These are phyloP conservation scores for Davidsoniella australis DNA, from an alignment of 2,329 filamentous ascomycete genomes.

Conservation along the genomic window DNA sequence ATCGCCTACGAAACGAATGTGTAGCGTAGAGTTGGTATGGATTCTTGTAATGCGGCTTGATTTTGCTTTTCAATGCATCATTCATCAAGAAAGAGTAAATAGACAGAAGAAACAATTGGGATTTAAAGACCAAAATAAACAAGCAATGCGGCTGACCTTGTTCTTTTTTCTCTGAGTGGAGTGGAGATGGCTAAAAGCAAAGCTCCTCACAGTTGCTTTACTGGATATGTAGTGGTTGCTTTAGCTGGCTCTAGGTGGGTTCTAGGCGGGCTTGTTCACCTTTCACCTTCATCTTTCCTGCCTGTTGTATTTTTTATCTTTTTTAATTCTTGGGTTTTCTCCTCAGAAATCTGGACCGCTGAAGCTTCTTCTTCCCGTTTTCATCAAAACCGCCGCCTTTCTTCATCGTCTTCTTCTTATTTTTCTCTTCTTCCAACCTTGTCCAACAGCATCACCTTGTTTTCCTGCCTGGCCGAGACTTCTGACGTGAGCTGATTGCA, in stretches of 20 bases:
- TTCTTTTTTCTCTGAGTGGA: not conserved
- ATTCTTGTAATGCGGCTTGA: too few relatives aligned
- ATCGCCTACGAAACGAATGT: too few relatives aligned
- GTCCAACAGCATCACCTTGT: not conserved
- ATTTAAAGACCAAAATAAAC: too few relatives aligned
- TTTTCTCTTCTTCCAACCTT: not conserved
- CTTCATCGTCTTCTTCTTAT: constrained; percentile 1
- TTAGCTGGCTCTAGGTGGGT: not conserved
- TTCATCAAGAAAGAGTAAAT: too few relatives aligned
- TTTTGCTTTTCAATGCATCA: too few relatives aligned
- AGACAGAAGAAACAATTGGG: too few relatives aligned
- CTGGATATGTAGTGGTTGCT: not conserved
- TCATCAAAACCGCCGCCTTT: constrained; percentile 1
- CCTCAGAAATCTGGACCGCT: not conserved
- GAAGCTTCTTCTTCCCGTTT: not conserved
- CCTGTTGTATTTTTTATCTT: not conserved
- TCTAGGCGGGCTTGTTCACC: not conserved
- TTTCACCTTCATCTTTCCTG: not conserved
- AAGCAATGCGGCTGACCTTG: not conserved
- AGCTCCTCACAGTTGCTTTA: not conserved
- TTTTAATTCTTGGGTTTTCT: not conserved
- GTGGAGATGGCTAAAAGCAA: not conserved
- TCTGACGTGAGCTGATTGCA: not conserved
- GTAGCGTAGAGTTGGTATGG: too few relatives aligned
- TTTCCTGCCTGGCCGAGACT: not conserved